Conservation (phyloP, 352 stramenopile species). For the Phytophthora rubi region DNA sequence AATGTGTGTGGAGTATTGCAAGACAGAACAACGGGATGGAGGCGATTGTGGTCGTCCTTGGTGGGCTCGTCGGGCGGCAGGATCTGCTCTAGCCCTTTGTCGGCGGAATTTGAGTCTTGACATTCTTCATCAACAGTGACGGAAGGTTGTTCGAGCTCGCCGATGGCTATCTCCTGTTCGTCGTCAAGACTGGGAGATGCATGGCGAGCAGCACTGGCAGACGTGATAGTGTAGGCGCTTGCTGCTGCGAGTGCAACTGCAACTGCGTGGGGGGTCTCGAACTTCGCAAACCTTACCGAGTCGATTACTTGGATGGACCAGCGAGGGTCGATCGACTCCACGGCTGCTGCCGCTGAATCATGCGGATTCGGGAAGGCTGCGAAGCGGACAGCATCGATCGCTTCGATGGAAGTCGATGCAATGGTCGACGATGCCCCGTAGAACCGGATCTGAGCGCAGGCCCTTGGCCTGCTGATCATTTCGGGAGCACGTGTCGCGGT, state of each 20-base stretch:
- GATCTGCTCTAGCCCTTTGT: neutral
- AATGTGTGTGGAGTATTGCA: neutral
- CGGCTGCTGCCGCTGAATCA: neutral
- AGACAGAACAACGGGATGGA: neutral
- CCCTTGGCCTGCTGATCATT: neutral
- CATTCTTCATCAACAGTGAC: neutral
- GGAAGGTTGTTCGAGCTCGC: neutral
- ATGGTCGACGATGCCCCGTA: neutral
- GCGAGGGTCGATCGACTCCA: neutral
- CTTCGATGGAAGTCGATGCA: neutral
- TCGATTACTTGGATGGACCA: neutral
- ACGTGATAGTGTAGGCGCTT: neutral
- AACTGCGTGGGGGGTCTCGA: neutral
- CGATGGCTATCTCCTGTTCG: neutral
- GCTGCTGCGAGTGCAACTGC: neutral
- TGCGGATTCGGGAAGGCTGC: neutral
- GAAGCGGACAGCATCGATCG: neutral
- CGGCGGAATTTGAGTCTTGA: neutral
- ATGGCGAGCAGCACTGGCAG: neutral
- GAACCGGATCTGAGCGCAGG: neutral
- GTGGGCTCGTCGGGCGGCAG: too few relatives aligned
- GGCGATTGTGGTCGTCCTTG: neutral
- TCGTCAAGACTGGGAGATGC: neutral
- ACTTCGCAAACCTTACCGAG: neutral
- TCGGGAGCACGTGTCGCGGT: neutral